Evolutionary conservation across 1,284 basidiomycete genomes (phyloP), one percentile per base, ranked within the genome.

Genomic region (Sphaerobolus stellatus): DNA sequence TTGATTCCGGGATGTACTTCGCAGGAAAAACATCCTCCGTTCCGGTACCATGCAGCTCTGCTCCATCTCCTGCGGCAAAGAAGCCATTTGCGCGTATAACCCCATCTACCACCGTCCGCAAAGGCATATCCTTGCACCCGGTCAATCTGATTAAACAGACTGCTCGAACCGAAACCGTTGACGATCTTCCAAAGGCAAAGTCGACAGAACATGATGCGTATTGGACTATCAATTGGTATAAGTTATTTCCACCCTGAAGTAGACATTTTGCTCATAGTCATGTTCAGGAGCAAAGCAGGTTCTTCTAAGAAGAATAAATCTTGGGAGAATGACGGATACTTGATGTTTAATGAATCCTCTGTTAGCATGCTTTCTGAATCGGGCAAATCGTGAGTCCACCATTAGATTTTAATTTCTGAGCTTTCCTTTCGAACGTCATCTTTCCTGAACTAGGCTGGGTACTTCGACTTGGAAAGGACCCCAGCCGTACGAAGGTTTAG

Each of bases 351-450:
- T 36, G 76, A 72, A 6, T 75, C 75, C 8, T 81, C 78, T 56
- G 64, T 87, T 16, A 81, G 76, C 1, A 76, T 91, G 68, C 71
- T 88, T 27, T 83, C 84, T 2, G 88, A 90, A 59, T 76, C 77
- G 48, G 88, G 88, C 13, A 82, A 84, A 70, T 68, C 82, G 89
- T 90, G 62, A 56, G 80, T 64, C 28, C n/a, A n/a, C n/a, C n/a
- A n/a, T n/a, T n/a, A n/a, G n/a, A n/a, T n/a, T n/a, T n/a, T n/a
- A n/a, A n/a, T n/a, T n/a, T n/a, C n/a, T n/a, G n/a, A 2, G 30
- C 6, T 24, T 54, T 40, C 40, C 51, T 34, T 20, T 22, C 18
- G 27, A 6, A 9, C 44, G 24, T 55, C 57, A 28, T 48, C 38
- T 50, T 36, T 56, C 51, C 59, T 28, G 25, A 25, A 34, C 16